Percentiles rank a stretch among this genome's conserved stretches.
Evolutionary conservation across 257 asterid genomes (phyloP).

Genomic region (Solanum okadae): DNA sequence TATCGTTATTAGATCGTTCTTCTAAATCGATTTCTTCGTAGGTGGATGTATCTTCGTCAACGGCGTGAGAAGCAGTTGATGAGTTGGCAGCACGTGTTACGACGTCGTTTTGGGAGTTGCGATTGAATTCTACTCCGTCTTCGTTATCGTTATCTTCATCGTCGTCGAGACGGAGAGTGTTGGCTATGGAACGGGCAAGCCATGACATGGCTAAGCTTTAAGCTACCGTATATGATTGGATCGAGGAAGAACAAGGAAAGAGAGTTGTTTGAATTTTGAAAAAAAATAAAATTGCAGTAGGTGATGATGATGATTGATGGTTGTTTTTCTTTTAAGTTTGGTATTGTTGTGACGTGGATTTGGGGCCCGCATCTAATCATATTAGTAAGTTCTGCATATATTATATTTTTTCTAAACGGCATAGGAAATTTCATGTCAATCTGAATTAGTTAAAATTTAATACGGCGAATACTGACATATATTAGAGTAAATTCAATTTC

Average conservation of each 20-base stretch:
- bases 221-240: neutral
- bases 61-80: neutral
- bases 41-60: neutral
- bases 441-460: too few relatives aligned
- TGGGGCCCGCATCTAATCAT: neutral
- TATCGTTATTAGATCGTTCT: conserved; percentile 16
- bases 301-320: neutral
- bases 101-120: conserved; percentile 3
- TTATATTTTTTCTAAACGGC: too few relatives aligned
- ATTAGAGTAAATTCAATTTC: too few relatives aligned
- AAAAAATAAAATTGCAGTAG: neutral
- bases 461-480: neutral
- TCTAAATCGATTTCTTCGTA: conserved; percentile 21
- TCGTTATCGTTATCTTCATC: conserved; percentile 8
- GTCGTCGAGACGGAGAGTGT: conserved; percentile 67
- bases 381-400: too few relatives aligned
- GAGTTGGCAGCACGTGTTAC: neutral
- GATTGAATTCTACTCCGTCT: neutral
- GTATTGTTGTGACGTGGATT: neutral
- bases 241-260: neutral
- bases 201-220: conserved; percentile 50
- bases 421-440: too few relatives aligned
- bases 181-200: conserved; percentile 87
- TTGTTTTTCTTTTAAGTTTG: neutral
- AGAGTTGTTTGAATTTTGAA: neutral